Conservation (phyloP, 768 basidiomycete genomes). For the Boletales sp. region DNA sequence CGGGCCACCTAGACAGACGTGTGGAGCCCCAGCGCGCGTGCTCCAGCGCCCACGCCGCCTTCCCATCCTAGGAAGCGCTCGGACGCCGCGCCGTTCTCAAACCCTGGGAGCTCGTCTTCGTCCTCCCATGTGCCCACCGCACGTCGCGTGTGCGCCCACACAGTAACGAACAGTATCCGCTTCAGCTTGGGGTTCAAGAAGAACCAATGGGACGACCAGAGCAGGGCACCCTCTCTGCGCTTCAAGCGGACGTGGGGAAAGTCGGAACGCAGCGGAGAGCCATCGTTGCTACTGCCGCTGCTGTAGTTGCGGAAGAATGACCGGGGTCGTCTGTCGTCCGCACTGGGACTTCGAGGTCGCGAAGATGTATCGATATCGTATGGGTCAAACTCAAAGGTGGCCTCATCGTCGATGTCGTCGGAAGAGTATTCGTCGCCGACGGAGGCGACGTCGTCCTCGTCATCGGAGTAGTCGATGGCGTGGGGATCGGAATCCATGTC, state of each 20-base stretch:
- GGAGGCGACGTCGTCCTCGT: conserved; percentile 70
- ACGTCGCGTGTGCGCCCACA: conserved; percentile 80
- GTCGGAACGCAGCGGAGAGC: conserved; percentile 33
- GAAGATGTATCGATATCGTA: conserved; percentile 63
- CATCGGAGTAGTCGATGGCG: conserved; percentile 74
- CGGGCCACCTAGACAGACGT: conserved; percentile 26
- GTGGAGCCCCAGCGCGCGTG: conserved; percentile 69
- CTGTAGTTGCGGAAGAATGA: conserved; percentile 28
- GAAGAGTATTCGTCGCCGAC: conserved; percentile 67
- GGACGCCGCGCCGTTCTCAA: conserved; percentile 30
- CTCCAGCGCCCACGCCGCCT: conserved; percentile 75
- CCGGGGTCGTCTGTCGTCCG: conserved; percentile 7
- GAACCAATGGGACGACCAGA: conserved; percentile 98
- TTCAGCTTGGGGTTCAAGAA: conserved; percentile 92
- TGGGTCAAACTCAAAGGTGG: conserved; percentile 75
- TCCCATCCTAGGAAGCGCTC: conserved; percentile 82
- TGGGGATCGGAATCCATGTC: conserved; percentile 95
- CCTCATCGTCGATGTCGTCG: conserved; percentile 70
- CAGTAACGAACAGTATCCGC: conserved; percentile 86
- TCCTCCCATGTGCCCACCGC: conserved; percentile 49
- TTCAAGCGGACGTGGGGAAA: conserved; percentile 48
- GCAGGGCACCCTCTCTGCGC: conserved; percentile 67
- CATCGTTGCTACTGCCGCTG: conserved; percentile 33
- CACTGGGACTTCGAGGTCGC: conserved; percentile 8
- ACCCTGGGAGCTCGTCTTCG: conserved; percentile 39